phyloP scores from a whole-genome alignment of 2,329 filamentous ascomycete species.

The Ophiocordyceps camponoti-leonardi region DNA sequence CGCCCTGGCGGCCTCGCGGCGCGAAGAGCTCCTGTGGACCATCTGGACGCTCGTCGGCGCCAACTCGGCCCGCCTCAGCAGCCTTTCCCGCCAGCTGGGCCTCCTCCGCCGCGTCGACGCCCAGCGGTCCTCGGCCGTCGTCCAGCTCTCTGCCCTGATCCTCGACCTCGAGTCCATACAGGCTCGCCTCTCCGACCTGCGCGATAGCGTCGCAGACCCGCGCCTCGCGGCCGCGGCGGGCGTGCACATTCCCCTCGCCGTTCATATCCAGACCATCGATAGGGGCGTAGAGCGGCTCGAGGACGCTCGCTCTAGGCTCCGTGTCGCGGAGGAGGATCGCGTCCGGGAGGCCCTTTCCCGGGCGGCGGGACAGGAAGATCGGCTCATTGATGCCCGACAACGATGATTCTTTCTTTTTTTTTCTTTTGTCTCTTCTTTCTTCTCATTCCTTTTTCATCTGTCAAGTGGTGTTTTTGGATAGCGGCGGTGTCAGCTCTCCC shows the following conservation, averaged over 20 bases:
- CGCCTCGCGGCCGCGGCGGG: conserved; percentile 34
- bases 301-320: conserved; percentile 39
- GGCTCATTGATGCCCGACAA: conserved; percentile 20
- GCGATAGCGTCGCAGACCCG: conserved; percentile 52
- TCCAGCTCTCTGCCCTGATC: conserved; percentile 52
- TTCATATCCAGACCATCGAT: conserved; percentile 62
- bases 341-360: conserved; percentile 33
- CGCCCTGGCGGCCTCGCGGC: conserved; percentile 36
- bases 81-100: conserved; percentile 43
- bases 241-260: conserved; percentile 40
- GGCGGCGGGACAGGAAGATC: conserved; percentile 12
- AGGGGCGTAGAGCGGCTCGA: conserved; percentile 57
- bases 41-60: conserved; percentile 63
- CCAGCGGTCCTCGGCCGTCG: conserved; percentile 48
- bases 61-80: conserved; percentile 41
- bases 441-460: neutral
- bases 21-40: conserved; percentile 48
- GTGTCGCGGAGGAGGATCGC: conserved; percentile 40
- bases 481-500: no score
- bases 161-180: conserved; percentile 60
- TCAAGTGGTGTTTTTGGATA: no score
- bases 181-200: conserved; percentile 50
- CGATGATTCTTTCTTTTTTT: neutral
- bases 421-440: no score
- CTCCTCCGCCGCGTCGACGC: conserved; percentile 47